A percentile compares a stretch with the other conserved stretches of the same genome.
Conservation (phyloP, 2,329 filamentous ascomycete genomes). For the Akanthomyces uredinophilus region DNA sequence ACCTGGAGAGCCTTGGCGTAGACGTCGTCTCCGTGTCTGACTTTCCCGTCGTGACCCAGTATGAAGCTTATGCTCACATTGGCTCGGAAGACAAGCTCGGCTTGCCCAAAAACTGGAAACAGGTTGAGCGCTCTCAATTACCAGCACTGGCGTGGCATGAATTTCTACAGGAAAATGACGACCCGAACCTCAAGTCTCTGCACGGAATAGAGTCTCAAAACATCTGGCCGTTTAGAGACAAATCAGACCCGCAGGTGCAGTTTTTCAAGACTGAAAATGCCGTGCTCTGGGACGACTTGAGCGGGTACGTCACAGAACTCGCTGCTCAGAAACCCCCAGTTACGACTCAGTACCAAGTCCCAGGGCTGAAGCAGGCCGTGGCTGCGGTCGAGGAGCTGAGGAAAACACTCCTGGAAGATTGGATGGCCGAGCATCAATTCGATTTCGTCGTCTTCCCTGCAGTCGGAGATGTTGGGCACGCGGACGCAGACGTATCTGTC, state of each 20-base stretch:
- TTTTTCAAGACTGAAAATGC: conserved; percentile 17
- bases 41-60: conserved; percentile 40
- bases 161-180: conserved; percentile 40
- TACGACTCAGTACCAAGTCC: conserved; percentile 35
- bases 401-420: conserved; percentile 45
- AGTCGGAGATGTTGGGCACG: conserved; percentile 42
- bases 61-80: conserved; percentile 35
- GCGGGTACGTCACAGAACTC: conserved; percentile 17
- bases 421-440: conserved; percentile 37
- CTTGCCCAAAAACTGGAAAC: conserved; percentile 41
- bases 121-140: conserved; percentile 41
- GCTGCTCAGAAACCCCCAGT: neutral
- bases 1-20: conserved; percentile 35
- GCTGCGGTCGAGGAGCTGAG: conserved; percentile 41
- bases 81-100: conserved; percentile 30
- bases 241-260: conserved; percentile 14
- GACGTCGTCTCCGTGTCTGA: conserved; percentile 34
- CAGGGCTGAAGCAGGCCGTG: conserved; percentile 36
- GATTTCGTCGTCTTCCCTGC: conserved; percentile 45
- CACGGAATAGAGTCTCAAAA: conserved; percentile 31
- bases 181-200: conserved; percentile 32
- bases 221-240: conserved; percentile 29
- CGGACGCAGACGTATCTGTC: conserved; percentile 37
- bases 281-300: conserved; percentile 19
- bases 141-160: conserved; percentile 49